Evolutionary conservation across 2,329 filamentous ascomycete genomes (phyloP).

Genomic region (Sodiomyces alkalinus): DNA sequence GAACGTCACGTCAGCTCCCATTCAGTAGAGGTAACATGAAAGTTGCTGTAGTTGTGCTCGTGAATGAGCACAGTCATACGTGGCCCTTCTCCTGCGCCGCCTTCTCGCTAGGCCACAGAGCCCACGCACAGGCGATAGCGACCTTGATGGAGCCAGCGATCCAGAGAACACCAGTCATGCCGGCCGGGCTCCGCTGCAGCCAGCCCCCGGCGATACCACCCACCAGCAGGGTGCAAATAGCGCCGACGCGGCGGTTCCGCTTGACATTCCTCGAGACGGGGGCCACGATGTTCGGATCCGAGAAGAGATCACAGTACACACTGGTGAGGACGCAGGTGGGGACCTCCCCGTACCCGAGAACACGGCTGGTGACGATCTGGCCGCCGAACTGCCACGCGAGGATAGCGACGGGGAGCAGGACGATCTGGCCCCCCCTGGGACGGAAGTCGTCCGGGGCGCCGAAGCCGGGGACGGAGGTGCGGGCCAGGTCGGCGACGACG

Average conservation of each 20-base stretch:
- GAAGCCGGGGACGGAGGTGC: slow-evolving; percentile 8
- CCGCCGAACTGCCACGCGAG: slow-evolving; percentile 38
- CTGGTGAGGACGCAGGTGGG: slow-evolving; percentile 40
- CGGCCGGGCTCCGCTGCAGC: slow-evolving; percentile 25
- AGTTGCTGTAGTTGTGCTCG: too few species aligned
- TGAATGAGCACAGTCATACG: too few species aligned
- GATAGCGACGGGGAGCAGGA: slow-evolving; percentile 27
- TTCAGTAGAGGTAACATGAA: too few species aligned
- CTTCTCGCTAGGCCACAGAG: slow-evolving; percentile 16
- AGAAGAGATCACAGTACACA: slow-evolving; percentile 36
- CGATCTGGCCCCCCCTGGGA: slow-evolving; percentile 13
- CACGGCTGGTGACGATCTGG: slow-evolving; percentile 33
- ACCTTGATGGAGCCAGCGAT: slow-evolving; percentile 28
- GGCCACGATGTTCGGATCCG: slow-evolving; percentile 31
- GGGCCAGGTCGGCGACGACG: slow-evolving; percentile 27
- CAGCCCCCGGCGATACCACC: slow-evolving; percentile 33
- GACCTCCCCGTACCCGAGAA: slow-evolving; percentile 35
- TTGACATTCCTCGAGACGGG: slow-evolving; percentile 25
- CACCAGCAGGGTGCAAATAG: slow-evolving; percentile 27
- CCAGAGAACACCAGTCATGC: slow-evolving; percentile 27
- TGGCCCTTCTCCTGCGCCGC: too few species aligned
- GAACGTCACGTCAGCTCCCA: too few species aligned
- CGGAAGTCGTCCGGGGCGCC: too few species aligned
- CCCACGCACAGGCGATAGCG: slow-evolving; percentile 19
- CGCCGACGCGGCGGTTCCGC: slow-evolving; percentile 29